Evolutionary conservation across 2,329 filamentous ascomycete species (phyloP), one percentile per base, ranked within the genome.

Genomic region (Basipetospora chlamydospora): DNA sequence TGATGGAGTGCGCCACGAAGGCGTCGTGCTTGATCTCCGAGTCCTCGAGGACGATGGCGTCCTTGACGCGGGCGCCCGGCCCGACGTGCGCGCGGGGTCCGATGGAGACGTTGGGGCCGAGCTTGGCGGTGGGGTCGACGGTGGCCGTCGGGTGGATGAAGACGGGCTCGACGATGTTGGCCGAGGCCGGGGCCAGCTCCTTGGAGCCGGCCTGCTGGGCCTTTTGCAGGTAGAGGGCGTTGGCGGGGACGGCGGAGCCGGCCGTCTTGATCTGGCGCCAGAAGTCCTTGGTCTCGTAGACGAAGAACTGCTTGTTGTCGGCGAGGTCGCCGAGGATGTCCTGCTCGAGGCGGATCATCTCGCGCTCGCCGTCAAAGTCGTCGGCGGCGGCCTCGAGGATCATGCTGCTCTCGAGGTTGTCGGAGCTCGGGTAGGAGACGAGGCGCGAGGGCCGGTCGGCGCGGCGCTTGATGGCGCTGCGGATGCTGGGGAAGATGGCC

Each of bases 191-290:
- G 10, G 84, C 77, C 36, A 96, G 78, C 63, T 95, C 88, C 37
- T 76, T 68, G 26, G 83, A 85, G 46, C 77, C 76, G 30, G 68
- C 72, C 61, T 96, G 88, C 66, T 80, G 80, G 15, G 90, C 88
- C 65, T 95, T 85, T 56, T 92, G 85, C 38, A 98, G 75, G 62
- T 98, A 98, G 23, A 98, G 73, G 11, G 90, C 90, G 53, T 96
- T 96, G 44, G 90, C 90, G 12, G 90, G 90, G 20, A 98, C 86
- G 34, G 90, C 90, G 5, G 88, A 96, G 41, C 90, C 90, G 41
- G 90, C 90, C 2, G 90, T 95, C 73, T 98, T 98, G 73, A 98
- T 96, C 68, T 98, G 90, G 49, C 90, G 85, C 90, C 90, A 98
- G 61, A 98, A 98, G 58, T 96, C 90, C 65, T 92, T 93, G 46